Conservation (phyloP, 2,329 filamentous ascomycete genomes). For the Clonostachys sp. region DNA sequence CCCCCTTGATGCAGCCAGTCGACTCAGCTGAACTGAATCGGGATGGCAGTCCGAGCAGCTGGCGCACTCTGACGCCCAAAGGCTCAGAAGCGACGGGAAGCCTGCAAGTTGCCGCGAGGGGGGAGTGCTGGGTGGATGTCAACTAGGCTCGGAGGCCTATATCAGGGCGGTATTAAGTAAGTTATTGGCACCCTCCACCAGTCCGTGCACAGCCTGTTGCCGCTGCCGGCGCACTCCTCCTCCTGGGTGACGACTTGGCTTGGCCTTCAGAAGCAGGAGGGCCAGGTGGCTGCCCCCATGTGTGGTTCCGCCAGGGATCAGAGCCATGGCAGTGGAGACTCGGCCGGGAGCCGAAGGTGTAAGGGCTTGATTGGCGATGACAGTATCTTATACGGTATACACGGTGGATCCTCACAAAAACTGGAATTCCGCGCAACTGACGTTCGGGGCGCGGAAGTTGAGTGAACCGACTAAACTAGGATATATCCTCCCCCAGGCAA, state of each 20-base stretch:
- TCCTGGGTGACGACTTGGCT: not conserved
- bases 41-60: not conserved
- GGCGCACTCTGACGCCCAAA: not conserved
- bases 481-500: not conserved
- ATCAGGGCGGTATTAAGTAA: not conserved
- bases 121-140: not conserved
- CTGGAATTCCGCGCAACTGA: not conserved
- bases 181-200: not conserved
- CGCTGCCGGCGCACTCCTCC: not conserved
- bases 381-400: no score
- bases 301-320: not conserved
- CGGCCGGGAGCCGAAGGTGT: constrained; percentile 6
- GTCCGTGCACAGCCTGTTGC: not conserved
- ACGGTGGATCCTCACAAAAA: not conserved
- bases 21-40: not conserved
- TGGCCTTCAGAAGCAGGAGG: not conserved
- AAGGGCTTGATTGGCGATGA: not conserved
- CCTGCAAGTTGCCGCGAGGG: constrained; percentile 1
- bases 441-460: not conserved
- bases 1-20: not conserved
- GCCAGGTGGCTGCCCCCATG: no score
- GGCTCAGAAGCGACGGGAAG: not conserved
- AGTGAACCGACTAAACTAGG: not conserved
- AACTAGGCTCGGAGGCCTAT: no score
- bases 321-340: constrained; percentile 3